A percentile compares a stretch with the other conserved stretches of the same genome.
phyloP scores from a whole-genome alignment of 2,329 filamentous ascomycete species.

The Arthrobotrys conoides region DNA sequence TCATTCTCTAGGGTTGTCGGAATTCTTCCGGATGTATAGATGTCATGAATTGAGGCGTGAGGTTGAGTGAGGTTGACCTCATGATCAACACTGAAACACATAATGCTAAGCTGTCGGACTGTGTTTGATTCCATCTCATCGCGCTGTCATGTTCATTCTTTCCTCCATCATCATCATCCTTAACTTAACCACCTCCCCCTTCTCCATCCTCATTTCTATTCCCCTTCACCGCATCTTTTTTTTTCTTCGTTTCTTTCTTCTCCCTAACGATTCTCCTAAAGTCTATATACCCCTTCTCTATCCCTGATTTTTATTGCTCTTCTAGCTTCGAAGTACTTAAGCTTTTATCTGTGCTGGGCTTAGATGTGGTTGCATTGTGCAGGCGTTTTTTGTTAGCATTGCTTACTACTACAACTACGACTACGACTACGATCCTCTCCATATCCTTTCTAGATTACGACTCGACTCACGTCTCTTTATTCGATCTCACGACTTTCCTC shows the following conservation, averaged over 20 bases:
- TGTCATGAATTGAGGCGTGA: constrained; percentile 12
- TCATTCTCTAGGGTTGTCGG: not conserved
- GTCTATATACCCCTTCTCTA: constrained; percentile 13
- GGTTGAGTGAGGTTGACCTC: constrained; percentile 44
- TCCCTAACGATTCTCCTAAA: constrained; percentile 34
- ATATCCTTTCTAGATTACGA: not conserved
- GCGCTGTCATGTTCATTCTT: constrained; percentile 1
- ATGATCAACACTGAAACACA: constrained; percentile 58
- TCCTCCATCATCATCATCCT: constrained; percentile 17
- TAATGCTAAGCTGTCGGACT: not conserved
- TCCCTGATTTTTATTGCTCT: constrained; percentile 2
- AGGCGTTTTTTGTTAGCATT: constrained; percentile 45
- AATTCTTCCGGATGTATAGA: constrained; percentile 11
- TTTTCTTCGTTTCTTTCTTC: not conserved
- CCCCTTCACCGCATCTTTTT: not conserved
- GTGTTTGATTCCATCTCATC: constrained; percentile 23
- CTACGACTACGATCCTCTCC: not conserved
- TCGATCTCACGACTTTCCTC: not conserved
- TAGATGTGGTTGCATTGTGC: constrained; percentile 44
- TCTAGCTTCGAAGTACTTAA: not conserved
- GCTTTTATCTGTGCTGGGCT: constrained; percentile 13
- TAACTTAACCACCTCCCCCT: constrained; percentile 5
- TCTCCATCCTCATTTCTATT: constrained; percentile 3
- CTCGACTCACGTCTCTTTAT: constrained; percentile 9
- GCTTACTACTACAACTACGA: constrained; percentile 7